A percentile compares a stretch with the other conserved stretches of the same genome.
Conservation (phyloP, 2,329 filamentous ascomycete genomes). For the Fusarium chlamydosporum region DNA sequence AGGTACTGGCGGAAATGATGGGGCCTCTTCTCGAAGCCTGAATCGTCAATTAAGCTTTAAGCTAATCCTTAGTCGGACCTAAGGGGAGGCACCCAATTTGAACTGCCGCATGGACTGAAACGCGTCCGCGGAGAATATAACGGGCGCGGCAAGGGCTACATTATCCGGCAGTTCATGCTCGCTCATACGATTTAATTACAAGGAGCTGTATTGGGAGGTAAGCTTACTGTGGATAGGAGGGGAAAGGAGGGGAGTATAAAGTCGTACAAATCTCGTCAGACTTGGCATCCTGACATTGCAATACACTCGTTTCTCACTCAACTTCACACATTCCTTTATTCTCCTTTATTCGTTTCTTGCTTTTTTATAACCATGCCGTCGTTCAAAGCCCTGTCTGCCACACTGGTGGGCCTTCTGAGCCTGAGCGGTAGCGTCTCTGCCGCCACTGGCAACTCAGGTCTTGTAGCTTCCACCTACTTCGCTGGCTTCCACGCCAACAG, state of each 20-base stretch:
- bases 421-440: conserved; percentile 1
- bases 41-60: conserved; percentile 15
- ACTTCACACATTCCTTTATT: conserved; percentile 19
- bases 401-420: conserved; percentile 30
- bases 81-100: conserved; percentile 7
- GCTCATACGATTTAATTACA: not conserved
- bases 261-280: not conserved
- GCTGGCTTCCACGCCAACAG: conserved; percentile 42
- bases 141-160: conserved; percentile 6
- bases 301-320: not conserved
- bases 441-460: not conserved
- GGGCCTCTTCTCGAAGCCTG: conserved; percentile 23
- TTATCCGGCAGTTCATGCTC: conserved; percentile 5
- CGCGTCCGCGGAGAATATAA: not conserved
- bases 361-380: conserved; percentile 7
- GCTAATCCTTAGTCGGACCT: conserved; percentile 7
- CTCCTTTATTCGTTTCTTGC: not conserved
- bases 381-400: conserved; percentile 27
- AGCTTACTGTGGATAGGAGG: not conserved
- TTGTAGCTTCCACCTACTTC: conserved; percentile 45
- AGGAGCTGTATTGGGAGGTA: not conserved
- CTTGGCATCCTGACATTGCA: not conserved
- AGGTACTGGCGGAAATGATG: conserved; percentile 27
- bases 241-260: conserved; percentile 15
- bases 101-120: conserved; percentile 22